phyloP scores from a whole-genome alignment of 192 early-diverging fungal species.

The Coemansia javaensis region DNA sequence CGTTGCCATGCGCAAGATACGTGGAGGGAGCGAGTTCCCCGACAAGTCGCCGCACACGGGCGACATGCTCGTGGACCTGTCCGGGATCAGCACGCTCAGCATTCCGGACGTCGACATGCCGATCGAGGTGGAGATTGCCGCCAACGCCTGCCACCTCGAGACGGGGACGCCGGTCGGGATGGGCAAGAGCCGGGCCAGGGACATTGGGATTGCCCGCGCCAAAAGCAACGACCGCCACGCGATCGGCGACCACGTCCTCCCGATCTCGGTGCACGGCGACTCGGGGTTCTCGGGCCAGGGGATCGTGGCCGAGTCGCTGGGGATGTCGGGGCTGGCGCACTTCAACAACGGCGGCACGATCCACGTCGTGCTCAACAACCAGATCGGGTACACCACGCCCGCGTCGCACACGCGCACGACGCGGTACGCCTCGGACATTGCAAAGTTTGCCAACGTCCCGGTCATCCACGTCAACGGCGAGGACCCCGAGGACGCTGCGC shows the following conservation, averaged over 20 bases:
- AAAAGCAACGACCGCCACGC: constrained; percentile 28
- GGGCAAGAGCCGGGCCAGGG: constrained; percentile 89
- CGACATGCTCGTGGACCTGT: constrained; percentile 86
- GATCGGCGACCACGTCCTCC: constrained; percentile 88
- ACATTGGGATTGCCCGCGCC: constrained; percentile 55
- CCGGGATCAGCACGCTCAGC: constrained; percentile 62
- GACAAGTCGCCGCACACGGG: constrained; percentile 65
- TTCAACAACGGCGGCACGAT: constrained; percentile 90
- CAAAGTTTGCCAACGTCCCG: constrained; percentile 91
- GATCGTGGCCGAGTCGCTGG: constrained; percentile 87
- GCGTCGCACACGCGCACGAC: constrained; percentile 87
- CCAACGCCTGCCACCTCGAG: constrained; percentile 93
- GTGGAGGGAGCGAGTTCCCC: constrained; percentile 89
- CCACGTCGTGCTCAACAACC: constrained; percentile 95
- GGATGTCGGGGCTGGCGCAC: constrained; percentile 88
- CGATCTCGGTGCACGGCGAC: constrained; percentile 91
- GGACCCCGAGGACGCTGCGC: constrained; percentile 81
- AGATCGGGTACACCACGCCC: constrained; percentile 94
- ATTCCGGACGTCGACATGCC: constrained; percentile 40
- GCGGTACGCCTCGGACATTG: constrained; percentile 87
- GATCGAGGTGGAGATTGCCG: constrained; percentile 76
- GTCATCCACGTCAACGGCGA: constrained; percentile 96
- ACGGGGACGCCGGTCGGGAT: constrained; percentile 91
- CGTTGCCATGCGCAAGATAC: constrained; percentile 86
- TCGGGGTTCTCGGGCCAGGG: constrained; percentile 82